Evolutionary conservation across 2,329 filamentous ascomycete genomes (phyloP), one percentile per base, ranked within the genome.

Genomic region (Leptographium flavum): DNA sequence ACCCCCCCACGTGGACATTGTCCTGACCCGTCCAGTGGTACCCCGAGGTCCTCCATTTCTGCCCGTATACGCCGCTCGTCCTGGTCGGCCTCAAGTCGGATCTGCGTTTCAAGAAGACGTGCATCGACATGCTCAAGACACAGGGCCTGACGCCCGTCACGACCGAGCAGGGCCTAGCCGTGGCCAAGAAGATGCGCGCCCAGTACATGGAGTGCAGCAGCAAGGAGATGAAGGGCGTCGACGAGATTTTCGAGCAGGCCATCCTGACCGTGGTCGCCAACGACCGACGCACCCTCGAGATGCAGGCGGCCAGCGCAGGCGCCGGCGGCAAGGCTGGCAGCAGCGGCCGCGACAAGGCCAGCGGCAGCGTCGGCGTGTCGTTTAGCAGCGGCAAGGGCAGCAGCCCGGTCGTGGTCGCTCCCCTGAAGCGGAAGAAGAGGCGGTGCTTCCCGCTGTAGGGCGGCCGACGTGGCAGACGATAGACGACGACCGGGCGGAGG

Each of bases 121-220:
- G 92, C 66, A 94, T 96, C 65, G 92, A 98, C 61, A 87, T 98
- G 62, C 86, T 98, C 65, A 95, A 94, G 68, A 94, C 90, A 15
- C 92, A 98, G 63, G 92, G 92, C 40, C 75, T 98, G 48, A 96
- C 90, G 2, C 92, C 92, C 5, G 90, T 98, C 41, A 95, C 88
- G 1, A 79, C 80, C 42, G 85, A 94, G 56, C 90, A 98, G 65
- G 92, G 90, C 51, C 76, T 83, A 59, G 74, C 78, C 9, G 88
- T 98, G 23, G 88, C 92, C 46, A 76, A 81, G 58, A 92, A 90
- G 67, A 98, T 98, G 92, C 80, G 81, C 51, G 92, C 92, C 13
- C 74, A 81, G 58, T 98, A 98, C 68, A 90, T 94, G 76, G 92
- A 98, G 68, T 98, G 92, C 73, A 94, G 87, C 61, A 94, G 87